Evolutionary conservation across 2,329 filamentous ascomycete genomes (phyloP).

Genomic region (Diaporthe eres): DNA sequence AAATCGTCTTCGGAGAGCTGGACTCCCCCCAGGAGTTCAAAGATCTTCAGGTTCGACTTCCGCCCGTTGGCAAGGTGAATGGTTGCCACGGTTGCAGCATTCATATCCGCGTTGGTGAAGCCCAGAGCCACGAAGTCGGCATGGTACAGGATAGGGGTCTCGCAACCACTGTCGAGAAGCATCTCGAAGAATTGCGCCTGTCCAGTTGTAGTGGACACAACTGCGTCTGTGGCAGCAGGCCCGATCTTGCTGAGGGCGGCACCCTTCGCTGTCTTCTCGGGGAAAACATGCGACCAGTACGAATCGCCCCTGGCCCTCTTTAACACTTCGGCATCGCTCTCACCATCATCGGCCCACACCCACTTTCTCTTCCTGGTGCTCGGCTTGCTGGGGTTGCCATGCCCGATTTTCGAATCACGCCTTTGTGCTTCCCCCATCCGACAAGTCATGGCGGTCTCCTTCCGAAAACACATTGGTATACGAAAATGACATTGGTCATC

Average conservation of each 20-base stretch:
- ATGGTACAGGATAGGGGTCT: conserved; percentile 54
- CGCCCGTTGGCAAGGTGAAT: conserved; percentile 44
- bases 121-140: conserved; percentile 53
- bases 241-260: background rate
- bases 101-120: conserved; percentile 49
- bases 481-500: conserved; percentile 51
- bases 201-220: background rate
- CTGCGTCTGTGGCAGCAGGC: background rate
- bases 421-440: conserved; percentile 5
- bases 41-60: conserved; percentile 47
- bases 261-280: background rate
- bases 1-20: conserved; percentile 44
- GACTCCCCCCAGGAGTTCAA: conserved; percentile 54
- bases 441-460: conserved; percentile 38
- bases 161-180: conserved; percentile 60
- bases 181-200: conserved; percentile 47
- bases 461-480: conserved; percentile 50
- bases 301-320: background rate
- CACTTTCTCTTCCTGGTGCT: conserved; percentile 7
- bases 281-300: background rate
- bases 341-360: conserved; percentile 11
- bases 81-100: conserved; percentile 51
- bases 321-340: conserved; percentile 2
- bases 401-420: background rate
- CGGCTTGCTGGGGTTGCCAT: background rate